Conservation (phyloP, 495 filamentous ascomycete species). For the Hypoxylon intermedium region DNA sequence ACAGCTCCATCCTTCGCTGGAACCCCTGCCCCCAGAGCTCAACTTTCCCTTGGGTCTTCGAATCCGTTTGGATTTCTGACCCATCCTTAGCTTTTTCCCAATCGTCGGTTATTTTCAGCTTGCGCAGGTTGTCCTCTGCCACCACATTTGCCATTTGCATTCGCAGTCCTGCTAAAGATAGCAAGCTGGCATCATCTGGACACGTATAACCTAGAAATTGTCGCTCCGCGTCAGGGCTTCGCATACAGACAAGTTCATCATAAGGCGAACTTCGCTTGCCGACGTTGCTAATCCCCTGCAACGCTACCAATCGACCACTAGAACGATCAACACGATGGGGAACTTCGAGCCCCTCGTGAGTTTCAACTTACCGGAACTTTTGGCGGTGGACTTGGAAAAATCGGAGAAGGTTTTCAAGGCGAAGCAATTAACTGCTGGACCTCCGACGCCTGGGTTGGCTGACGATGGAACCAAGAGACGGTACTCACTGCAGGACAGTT, state of each 20-base stretch:
- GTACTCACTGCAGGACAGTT: constrained; percentile 34
- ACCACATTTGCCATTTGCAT: constrained; percentile 2
- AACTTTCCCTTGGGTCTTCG: constrained; percentile 28
- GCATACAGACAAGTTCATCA: constrained; percentile 6
- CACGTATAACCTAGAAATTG: constrained; percentile 4
- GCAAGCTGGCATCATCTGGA: neutral
- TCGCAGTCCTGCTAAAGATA: constrained; percentile 2
- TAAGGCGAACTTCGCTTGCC: constrained; percentile 9
- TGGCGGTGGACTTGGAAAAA: constrained; percentile 50
- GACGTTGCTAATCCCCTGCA: constrained; percentile 21
- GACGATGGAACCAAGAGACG: constrained; percentile 34
- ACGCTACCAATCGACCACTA: constrained; percentile 33
- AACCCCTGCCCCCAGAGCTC: constrained; percentile 28
- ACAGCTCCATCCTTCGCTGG: constrained; percentile 31
- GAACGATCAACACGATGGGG: constrained; percentile 31
- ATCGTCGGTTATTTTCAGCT: constrained; percentile 16
- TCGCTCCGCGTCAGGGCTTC: constrained; percentile 1
- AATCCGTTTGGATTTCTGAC: constrained; percentile 31
- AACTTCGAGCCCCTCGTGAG: constrained; percentile 39
- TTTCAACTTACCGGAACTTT: constrained; percentile 54
- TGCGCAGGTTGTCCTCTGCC: constrained; percentile 11
- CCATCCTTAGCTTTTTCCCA: constrained; percentile 24
- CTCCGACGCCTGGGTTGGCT: constrained; percentile 42
- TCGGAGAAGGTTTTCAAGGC: constrained; percentile 49
- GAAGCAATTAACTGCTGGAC: constrained; percentile 52